Base-by-base conservation (phyloP, 768 basidiomycete genomes). In the Auriculariales sp. region DNA sequence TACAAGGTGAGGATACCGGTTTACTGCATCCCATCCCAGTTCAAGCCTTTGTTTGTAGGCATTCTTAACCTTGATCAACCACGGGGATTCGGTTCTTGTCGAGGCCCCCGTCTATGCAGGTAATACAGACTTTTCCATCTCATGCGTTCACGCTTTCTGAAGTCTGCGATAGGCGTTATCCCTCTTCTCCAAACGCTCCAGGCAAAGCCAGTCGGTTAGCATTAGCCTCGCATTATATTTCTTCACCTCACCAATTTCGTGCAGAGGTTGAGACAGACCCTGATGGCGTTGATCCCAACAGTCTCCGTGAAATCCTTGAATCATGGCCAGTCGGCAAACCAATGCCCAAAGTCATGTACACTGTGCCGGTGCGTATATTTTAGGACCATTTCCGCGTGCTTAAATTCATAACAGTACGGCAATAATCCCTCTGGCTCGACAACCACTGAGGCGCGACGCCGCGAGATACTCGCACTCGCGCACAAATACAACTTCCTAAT, bases 371-470 rank as follows among this genome's bases (percentile, higher is more conserved):
- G 62, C 22, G 75, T 60, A 48, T 45, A 49, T 36, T 25, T 46
- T 44, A 12, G 3, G 28, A 14, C n/a, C 15, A 6, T 27, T 25
- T 19, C 15, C 35, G n/a, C 7, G 27, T 24, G 22, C 22, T 7
- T 44, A 0, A 10, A 44, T 4, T 44, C 12, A n/a, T 17, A 7
- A 52, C 30, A 85, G 81, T 83, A 82, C 57, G 91, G 90, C 29
- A 83, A 81, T 55, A 93, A 93, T 62, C 91, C 89, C 3, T 86
- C 82, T 6, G 91, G 91, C 1, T 77, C 76, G 61, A 90, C 89
- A 3, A 75, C 83, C 4, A 72, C 83, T 2, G 63, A 75, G 33
- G 75, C 79, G 49, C 74, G 91, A 46, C 75, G 83, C 31, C 69
- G 77, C 62, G 78, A 81, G 61, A 77, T 89, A 5, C 72, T 94